A percentile compares a stretch with the other conserved stretches of the same genome.
These are phyloP conservation scores for Draba incana DNA, from an alignment of 345 rosid genomes.

Conservation along the genomic window DNA sequence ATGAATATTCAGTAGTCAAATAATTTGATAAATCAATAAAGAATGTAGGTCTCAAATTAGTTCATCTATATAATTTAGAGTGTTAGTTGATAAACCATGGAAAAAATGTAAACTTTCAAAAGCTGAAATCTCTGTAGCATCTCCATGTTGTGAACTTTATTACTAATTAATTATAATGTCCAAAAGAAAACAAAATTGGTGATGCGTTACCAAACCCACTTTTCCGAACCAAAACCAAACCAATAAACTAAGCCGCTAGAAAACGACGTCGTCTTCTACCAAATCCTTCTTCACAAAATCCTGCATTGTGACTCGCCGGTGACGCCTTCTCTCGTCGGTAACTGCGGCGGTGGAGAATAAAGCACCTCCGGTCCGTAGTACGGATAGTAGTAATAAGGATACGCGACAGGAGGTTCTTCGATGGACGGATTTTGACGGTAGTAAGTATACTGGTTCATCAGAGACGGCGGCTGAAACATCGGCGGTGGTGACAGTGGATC, in stretches of 20 bases:
- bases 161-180: no score
- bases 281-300: conserved; percentile 2
- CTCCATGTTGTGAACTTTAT: no score
- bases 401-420: conserved; percentile 21
- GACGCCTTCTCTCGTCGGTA: conserved; percentile 12
- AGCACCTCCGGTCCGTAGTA: conserved; percentile 18
- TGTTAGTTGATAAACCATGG: no score
- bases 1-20: no score
- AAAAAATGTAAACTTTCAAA: no score
- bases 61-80: no score
- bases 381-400: conserved; percentile 16
- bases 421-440: not conserved
- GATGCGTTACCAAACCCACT: conserved; percentile 7
- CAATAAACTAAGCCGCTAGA: not conserved
- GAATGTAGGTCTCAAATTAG: no score
- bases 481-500: not conserved
- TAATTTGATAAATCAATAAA: no score
- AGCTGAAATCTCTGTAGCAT: no score
- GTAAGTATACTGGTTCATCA: not conserved
- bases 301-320: conserved; percentile 29
- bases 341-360: conserved; percentile 21
- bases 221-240: not conserved
- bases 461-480: conserved; percentile 2
- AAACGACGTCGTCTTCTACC: not conserved
- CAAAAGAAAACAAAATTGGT: not conserved